Base-by-base conservation (phyloP, 495 filamentous ascomycete genomes). In the Aspergillus coremiiformis region DNA sequence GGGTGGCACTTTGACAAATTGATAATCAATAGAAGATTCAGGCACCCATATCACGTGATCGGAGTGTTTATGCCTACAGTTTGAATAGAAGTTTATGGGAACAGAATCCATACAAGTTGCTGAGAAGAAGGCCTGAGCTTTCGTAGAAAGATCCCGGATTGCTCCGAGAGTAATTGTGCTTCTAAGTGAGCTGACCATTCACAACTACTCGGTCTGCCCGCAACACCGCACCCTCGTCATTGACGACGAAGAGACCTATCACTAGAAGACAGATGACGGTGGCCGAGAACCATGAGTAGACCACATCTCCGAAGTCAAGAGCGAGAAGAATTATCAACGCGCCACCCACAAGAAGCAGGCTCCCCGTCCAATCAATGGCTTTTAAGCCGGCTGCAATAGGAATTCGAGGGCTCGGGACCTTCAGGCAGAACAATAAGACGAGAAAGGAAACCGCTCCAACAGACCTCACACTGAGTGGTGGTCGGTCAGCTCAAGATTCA, bases 251-350 rank as follows among this genome's bases (percentile, higher is more conserved):
- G n/a, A 86, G 51, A 12, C 51, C 67, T 9, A 81, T 66, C 11
- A 71, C 73, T 27, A 92, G 66, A 22, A 90, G 72, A 64, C 85
- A 87, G 47, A 90, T 66, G 32, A 89, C 83, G 0, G 72, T 81
- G 0, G 82, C 68, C 10, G 84, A 87, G 42, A 57, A 55, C 87
- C 87, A 91, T n/a, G 85, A 80, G 54, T 75, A 73, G 1, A 69
- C 67, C 9, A 85, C 78, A 19, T 84, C 87, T 33, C 86, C 86
- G 49, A 80, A 81, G 61, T 84, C 81, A 20, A 90, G 72, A 12
- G 80, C 86, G 9, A 89, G 74, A 24, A 90, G 73, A 53, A 90
- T 66, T 77, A 89, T 87, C 30, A 89, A 62, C 0, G 84, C 84
- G 5, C 78, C 85, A 29, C 79, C 78, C 8, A 87, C 74, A 46